A percentile compares a stretch with the other conserved stretches of the same genome.
Conservation (phyloP, 2,329 filamentous ascomycete species). For the Claviceps humidiphila region DNA sequence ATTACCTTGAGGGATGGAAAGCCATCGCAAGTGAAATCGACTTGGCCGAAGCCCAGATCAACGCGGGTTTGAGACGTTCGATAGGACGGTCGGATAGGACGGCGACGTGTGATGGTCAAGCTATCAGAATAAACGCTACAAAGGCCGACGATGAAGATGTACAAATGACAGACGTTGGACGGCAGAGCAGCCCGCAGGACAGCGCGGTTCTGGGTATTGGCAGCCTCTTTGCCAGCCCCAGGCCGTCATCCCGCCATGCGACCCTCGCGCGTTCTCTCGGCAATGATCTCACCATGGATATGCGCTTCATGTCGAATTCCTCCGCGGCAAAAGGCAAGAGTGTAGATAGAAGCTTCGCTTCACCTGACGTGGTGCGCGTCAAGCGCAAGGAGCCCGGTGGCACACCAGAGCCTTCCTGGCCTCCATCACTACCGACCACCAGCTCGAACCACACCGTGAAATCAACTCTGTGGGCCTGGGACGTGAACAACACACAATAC, state of each 20-base stretch:
- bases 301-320: constrained; percentile 6
- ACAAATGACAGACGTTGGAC: constrained; percentile 30
- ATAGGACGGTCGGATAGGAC: constrained; percentile 29
- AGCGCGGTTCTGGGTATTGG: constrained; percentile 6
- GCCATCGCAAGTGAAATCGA: constrained; percentile 52
- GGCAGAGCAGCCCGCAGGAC: constrained; percentile 12
- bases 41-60: constrained; percentile 49
- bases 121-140: constrained; percentile 40
- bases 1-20: constrained; percentile 76
- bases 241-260: constrained; percentile 17
- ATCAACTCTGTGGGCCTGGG: constrained; percentile 39
- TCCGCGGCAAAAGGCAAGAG: constrained; percentile 14
- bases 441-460: constrained; percentile 22
- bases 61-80: constrained; percentile 26
- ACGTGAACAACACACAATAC: constrained; percentile 31
- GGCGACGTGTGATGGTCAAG: constrained; percentile 35
- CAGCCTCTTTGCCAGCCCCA: constrained; percentile 24
- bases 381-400: constrained; percentile 24
- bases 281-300: constrained; percentile 19
- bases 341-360: constrained; percentile 16
- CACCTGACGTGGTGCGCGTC: constrained; percentile 17
- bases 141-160: constrained; percentile 35
- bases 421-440: constrained; percentile 17
- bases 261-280: constrained; percentile 11
- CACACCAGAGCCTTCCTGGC: constrained; percentile 18